phyloP scores from a whole-genome alignment of 805 yeast species.

The Yamadazyma paraphyllophila region DNA sequence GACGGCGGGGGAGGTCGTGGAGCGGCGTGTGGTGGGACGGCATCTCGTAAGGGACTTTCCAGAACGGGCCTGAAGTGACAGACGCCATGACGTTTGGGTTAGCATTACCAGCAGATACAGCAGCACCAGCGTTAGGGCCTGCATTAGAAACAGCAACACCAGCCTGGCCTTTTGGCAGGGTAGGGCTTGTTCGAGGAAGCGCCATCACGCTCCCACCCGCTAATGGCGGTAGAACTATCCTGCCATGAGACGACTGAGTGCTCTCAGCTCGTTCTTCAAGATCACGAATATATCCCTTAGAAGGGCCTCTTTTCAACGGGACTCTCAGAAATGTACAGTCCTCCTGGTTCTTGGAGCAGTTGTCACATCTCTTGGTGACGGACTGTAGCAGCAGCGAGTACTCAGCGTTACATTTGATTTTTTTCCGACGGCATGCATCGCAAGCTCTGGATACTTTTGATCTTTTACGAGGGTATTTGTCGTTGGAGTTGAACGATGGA shows the following conservation, averaged over 20 bases:
- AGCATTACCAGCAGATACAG: too few species aligned
- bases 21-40: constrained; percentile 23
- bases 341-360: constrained; percentile 60
- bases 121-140: constrained; percentile 3
- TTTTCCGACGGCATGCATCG: constrained; percentile 74
- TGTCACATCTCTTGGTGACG: constrained; percentile 56
- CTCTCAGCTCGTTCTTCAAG: constrained; percentile 35
- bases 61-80: constrained; percentile 39
- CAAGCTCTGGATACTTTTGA: constrained; percentile 79
- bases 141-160: background rate
- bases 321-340: constrained; percentile 65
- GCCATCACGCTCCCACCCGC: background rate
- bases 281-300: constrained; percentile 63
- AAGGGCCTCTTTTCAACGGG: constrained; percentile 78
- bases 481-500: background rate
- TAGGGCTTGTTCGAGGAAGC: background rate
- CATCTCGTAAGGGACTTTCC: constrained; percentile 64
- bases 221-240: constrained; percentile 30
- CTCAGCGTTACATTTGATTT: constrained; percentile 67
- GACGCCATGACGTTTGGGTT: background rate
- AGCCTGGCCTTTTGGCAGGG: background rate
- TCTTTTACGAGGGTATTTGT: constrained; percentile 47
- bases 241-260: constrained; percentile 7
- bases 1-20: constrained; percentile 23
- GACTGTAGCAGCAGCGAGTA: constrained; percentile 43